Evolutionary conservation across 495 filamentous ascomycete species (phyloP).

Genomic region (Penicillium parvum): DNA sequence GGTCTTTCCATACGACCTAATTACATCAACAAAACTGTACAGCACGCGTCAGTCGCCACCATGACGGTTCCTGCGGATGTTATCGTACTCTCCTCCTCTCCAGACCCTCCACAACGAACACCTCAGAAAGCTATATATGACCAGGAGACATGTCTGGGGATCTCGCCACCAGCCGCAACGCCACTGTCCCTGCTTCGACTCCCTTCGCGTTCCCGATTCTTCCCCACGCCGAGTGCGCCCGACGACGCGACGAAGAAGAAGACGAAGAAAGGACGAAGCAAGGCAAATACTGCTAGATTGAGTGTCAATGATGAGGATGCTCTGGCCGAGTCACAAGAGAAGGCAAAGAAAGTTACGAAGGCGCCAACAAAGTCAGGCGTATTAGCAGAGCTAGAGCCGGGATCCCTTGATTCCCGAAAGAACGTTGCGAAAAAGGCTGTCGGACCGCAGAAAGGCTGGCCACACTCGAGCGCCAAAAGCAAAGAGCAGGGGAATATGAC

Average conservation of each 20-base stretch:
- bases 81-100: slow-evolving; percentile 42
- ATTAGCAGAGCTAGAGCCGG: neutral
- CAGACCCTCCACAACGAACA: slow-evolving; percentile 22
- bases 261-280: no score
- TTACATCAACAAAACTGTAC: neutral
- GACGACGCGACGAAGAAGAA: slow-evolving; percentile 10
- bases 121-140: slow-evolving; percentile 11
- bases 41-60: slow-evolving; percentile 15
- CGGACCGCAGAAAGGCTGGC: slow-evolving; percentile 15
- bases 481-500: slow-evolving; percentile 29
- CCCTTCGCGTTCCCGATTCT: slow-evolving; percentile 29
- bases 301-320: slow-evolving; percentile 1
- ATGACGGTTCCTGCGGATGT: slow-evolving; percentile 32
- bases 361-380: slow-evolving; percentile 4
- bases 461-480: slow-evolving; percentile 14
- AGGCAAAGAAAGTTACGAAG: slow-evolving; percentile 14
- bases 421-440: slow-evolving; percentile 16
- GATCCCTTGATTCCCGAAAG: slow-evolving; percentile 7
- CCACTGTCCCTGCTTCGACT: slow-evolving; percentile 26
- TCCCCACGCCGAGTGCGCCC: slow-evolving; percentile 11
- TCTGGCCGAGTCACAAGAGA: slow-evolving; percentile 14
- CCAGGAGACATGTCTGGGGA: slow-evolving; percentile 8
- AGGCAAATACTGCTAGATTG: neutral
- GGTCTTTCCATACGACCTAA: slow-evolving; percentile 1
- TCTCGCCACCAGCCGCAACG: slow-evolving; percentile 22